Conservation (phyloP, 306 rosid genomes). For the Malus sylvestris region DNA sequence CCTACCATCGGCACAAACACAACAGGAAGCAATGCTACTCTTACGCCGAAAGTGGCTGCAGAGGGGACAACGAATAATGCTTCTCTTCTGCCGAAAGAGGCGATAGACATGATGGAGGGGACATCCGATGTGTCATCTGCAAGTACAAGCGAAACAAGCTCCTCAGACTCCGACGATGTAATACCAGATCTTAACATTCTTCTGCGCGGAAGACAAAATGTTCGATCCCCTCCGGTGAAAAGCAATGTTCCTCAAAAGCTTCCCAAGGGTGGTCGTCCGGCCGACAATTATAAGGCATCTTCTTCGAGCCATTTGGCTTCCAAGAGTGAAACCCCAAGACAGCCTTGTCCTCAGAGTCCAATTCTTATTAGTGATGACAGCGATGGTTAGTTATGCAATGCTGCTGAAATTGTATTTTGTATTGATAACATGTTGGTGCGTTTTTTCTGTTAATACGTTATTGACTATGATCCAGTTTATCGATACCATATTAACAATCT, state of each 20-base stretch:
- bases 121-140: slow-evolving; percentile 32
- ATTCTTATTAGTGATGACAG: slow-evolving; percentile 3
- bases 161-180: slow-evolving; percentile 36
- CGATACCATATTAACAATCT: neutral
- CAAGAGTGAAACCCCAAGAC: neutral
- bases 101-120: neutral
- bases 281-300: neutral
- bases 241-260: neutral
- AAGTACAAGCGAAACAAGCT: slow-evolving; percentile 29
- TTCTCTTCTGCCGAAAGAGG: neutral
- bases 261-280: neutral
- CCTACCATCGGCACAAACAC: slow-evolving; percentile 1
- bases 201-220: neutral
- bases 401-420: neutral
- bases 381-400: neutral
- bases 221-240: neutral
- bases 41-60: neutral
- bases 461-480: too few species aligned
- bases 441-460: too few species aligned
- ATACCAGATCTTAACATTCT: neutral
- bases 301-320: neutral
- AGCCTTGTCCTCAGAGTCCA: neutral
- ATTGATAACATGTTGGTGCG: too few species aligned
- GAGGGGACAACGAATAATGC: neutral
- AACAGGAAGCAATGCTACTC: neutral